These are phyloP conservation scores for Phycomyces blakesleeanus DNA, from an alignment of 192 early-diverging fungal species.

Conservation along the genomic window DNA sequence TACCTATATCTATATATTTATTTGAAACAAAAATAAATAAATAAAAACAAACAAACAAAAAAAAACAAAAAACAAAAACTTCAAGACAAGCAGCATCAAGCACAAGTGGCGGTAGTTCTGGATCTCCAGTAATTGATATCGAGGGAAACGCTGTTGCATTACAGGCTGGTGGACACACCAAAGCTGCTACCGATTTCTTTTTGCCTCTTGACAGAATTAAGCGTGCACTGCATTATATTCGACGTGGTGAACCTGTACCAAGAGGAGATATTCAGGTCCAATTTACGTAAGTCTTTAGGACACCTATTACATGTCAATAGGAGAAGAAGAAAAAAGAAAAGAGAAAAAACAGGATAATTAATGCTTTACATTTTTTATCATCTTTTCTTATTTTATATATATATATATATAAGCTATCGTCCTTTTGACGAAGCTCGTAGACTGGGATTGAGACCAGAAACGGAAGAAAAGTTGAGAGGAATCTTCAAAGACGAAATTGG, in stretches of 20 bases:
- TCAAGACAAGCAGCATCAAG: conserved; percentile 67
- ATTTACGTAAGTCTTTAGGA: conserved; percentile 45
- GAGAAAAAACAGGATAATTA: background rate
- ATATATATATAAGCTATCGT: conserved; percentile 39
- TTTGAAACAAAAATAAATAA: too few species aligned
- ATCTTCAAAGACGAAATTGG: conserved; percentile 68
- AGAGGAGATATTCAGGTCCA: conserved; percentile 74
- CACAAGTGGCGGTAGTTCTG: conserved; percentile 73
- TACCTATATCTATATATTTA: too few species aligned
- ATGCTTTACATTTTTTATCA: too few species aligned
- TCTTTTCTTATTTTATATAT: conserved; percentile 5
- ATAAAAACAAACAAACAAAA: too few species aligned
- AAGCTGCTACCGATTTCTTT: conserved; percentile 83
- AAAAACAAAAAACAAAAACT: background rate
- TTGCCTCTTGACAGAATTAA: conserved; percentile 74
- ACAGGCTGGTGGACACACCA: conserved; percentile 71
- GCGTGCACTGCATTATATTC: conserved; percentile 52
- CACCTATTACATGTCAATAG: background rate
- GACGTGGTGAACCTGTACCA: conserved; percentile 41
- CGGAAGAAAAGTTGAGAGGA: conserved; percentile 60
- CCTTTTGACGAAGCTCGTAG: conserved; percentile 77
- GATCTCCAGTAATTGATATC: conserved; percentile 79
- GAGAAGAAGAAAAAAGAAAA: background rate
- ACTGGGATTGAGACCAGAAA: conserved; percentile 57
- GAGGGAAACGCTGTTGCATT: conserved; percentile 78